These are phyloP conservation scores for Scenedesmus sp. DNA, from an alignment of 163 green algal genomes.

Conservation along the genomic window DNA sequence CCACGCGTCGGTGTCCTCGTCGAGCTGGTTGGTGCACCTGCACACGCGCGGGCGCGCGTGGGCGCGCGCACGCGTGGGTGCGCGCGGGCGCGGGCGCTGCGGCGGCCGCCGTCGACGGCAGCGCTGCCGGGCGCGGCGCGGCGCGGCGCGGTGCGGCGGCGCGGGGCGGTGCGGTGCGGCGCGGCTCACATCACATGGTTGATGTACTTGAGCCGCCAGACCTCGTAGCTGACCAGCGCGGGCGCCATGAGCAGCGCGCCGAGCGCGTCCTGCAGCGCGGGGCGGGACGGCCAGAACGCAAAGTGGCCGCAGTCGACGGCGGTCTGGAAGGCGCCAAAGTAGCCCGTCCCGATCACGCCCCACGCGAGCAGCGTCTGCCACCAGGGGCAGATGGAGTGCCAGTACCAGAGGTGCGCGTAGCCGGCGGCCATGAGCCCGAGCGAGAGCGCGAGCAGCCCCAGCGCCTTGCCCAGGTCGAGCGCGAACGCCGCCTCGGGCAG, in stretches of 20 bases:
- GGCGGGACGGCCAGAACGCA: slow-evolving; percentile 35
- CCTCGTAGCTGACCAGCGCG: slow-evolving; percentile 37
- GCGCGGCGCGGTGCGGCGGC: not conserved
- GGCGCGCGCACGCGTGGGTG: too few relatives aligned
- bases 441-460: slow-evolving; percentile 33
- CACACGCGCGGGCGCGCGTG: too few relatives aligned
- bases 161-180: too few relatives aligned
- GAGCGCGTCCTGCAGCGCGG: slow-evolving; percentile 27
- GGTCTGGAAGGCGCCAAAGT: slow-evolving; percentile 62
- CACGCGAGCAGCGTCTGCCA: slow-evolving; percentile 58
- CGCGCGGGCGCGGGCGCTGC: too few relatives aligned
- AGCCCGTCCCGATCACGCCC: slow-evolving; percentile 60
- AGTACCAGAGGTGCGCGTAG: slow-evolving; percentile 59
- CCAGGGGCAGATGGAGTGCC: slow-evolving; percentile 54
- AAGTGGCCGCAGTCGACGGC: slow-evolving; percentile 43
- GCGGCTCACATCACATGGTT: slow-evolving; percentile 44
- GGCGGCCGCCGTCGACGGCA: too few relatives aligned
- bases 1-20: slow-evolving; percentile 50
- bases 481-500: slow-evolving; percentile 18
- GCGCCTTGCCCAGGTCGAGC: slow-evolving; percentile 22
- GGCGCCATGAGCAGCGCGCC: slow-evolving; percentile 40
- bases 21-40: slow-evolving; percentile 53
- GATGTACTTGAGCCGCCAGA: slow-evolving; percentile 43
- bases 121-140: too few relatives aligned
- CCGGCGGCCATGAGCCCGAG: slow-evolving; percentile 52